Base-by-base conservation (phyloP, 768 basidiomycete genomes). In the Hebeloma cylindrosporum region DNA sequence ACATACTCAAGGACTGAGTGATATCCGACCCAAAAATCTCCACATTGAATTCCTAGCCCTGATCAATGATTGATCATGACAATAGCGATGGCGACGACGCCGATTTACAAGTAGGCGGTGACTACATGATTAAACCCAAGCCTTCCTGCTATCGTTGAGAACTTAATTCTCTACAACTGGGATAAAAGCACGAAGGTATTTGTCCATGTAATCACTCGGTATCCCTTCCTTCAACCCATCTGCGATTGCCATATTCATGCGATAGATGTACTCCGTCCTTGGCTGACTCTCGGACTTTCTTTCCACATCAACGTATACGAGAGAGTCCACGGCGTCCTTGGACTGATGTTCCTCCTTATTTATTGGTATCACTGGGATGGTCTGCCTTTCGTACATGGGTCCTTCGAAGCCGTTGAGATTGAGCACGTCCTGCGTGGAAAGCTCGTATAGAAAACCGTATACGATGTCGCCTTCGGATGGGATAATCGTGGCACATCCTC, bases 401-500 rank as follows among this genome's bases (percentile, higher is more conserved):
- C 63, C 65, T 57, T 77, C 75, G 47, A 63, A 75, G 25, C 58
- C 51, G 48, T 77, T 74, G n/a, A 77, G 65, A 14, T 32, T 54
- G n/a, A 35, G 50, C 56, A 75, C 74, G 50, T 77, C 75, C 2
- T 56, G 45, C 7, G 56, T 40, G n/a, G 57, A 71, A 26, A 78
- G 61, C 27, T 68, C 64, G 53, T 71, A 77, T 16, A 75, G 46
- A 18, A 71, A 56, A 2, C 72, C 74, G 43, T 72, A 73, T 10
- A 74, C 72, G 27, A 64, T 40, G 59, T 77, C 70, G 3, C 62
- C 67, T 5, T 47, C 18, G 1, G 75, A 74, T 7, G 67, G 67
- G 13, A 73, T 52, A 41, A 78, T 57, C 29, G 69, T 76, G 10
- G 74, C 75, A 47, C 72, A 76, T 14, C 73, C 72, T 34, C 64